Evolutionary conservation across 2,329 filamentous ascomycete species (phyloP), one percentile per base, ranked within the genome.

Genomic region (Neonectria sp.): DNA sequence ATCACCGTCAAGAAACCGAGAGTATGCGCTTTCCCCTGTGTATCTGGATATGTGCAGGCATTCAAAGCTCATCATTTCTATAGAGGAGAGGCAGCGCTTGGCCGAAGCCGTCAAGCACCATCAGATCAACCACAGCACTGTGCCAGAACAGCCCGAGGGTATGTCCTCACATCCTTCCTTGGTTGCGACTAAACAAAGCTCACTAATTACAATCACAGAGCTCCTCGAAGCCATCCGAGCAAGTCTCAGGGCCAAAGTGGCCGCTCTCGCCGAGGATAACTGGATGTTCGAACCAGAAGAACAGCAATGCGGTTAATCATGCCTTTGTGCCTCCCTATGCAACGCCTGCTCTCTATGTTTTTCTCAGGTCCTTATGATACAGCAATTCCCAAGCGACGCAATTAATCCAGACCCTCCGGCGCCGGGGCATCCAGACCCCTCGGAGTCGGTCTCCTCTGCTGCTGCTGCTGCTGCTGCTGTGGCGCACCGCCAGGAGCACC

Each of bases 231-330:
- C 90, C 25, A 88, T 95, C 55, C 88, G 89, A 70, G 88, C 90
- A 37, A 95, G 91, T 78, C 83, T 97, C 61, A 86, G 89, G 72
- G 89, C 89, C 65, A 94, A 94, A 78, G 92, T 95, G 2, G 88
- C 89, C 17, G 90, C 91, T 15, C 82, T 97, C 56, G 88, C 93
- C 25, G 93, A 96, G 57, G 95, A 97, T 76, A 93, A 91, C 75
- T 97, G 95, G 95, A 97, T 97, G 91, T 97, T 93, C 81, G 93
- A 95, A 79, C 84, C 89, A 2, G 92, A 94, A 73, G 86, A 89
- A 60, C 82, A 85, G 68, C 79, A 80, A 48, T 82, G 83, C 45
- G 76, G 75, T 64, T 78, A 73, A 77, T 71, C 60, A 60, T 58
- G 51, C 53, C 51, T 61, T 56, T 53, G 43, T 59, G 53, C 55